Conservation (phyloP, 257 asterid genomes). For the Pogostemon cablin region DNA sequence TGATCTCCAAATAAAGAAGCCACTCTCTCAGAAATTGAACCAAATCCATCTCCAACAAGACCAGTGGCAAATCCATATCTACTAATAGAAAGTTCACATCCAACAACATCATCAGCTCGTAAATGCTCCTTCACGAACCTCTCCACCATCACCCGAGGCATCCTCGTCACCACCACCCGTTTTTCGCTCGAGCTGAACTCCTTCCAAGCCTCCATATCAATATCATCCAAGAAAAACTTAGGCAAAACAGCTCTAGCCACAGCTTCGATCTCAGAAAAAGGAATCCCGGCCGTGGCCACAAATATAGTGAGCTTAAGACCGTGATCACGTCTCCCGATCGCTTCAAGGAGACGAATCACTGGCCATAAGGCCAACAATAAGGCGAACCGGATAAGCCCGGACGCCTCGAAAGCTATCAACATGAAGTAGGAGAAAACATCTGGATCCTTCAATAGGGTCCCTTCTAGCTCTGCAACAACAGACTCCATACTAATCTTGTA, state of each 20-base stretch:
- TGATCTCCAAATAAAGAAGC: conserved; percentile 38
- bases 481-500: conserved; percentile 44
- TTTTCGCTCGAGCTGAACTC: conserved; percentile 47
- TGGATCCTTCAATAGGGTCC: conserved; percentile 65
- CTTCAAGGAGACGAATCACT: conserved; percentile 52
- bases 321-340: conserved; percentile 44
- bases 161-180: conserved; percentile 68
- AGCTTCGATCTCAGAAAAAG: conserved; percentile 55
- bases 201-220: conserved; percentile 66
- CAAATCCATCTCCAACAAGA: conserved; percentile 46
- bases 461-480: conserved; percentile 70
- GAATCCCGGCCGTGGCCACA: conserved; percentile 62
- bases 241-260: conserved; percentile 86
- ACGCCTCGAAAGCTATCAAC: conserved; percentile 89
- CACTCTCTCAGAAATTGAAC: conserved; percentile 36
- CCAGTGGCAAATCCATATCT: conserved; percentile 72
- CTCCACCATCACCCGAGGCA: conserved; percentile 81
- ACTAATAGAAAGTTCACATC: conserved; percentile 56
- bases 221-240: conserved; percentile 69
- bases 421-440: conserved; percentile 77
- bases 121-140: conserved; percentile 77
- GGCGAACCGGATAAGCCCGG: conserved; percentile 67
- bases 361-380: conserved; percentile 65
- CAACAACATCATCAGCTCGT: conserved; percentile 67
- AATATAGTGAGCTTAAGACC: conserved; percentile 69